Evolutionary conservation across 1,284 basidiomycete species (phyloP).

Genomic region (Dichomitus squalens): DNA sequence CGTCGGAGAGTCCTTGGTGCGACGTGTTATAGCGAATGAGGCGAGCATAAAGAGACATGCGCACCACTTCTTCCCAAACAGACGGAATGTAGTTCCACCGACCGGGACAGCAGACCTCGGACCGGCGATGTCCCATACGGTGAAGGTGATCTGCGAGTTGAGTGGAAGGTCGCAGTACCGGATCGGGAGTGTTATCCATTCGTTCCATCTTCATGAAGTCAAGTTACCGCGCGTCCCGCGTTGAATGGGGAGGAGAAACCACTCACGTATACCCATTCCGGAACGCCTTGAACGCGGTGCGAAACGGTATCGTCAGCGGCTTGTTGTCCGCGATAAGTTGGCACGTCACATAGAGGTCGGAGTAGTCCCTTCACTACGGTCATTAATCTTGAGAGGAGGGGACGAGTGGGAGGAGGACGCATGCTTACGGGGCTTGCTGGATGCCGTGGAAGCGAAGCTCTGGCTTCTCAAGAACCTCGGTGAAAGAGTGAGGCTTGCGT

Average conservation of each 20-base stretch:
- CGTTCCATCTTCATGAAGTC: constrained; percentile 78
- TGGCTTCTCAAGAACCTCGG: constrained; percentile 77
- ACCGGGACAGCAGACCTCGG: constrained; percentile 76
- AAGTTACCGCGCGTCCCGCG: neutral
- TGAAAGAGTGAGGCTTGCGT: constrained; percentile 69
- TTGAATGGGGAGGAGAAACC: neutral
- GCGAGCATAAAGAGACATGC: constrained; percentile 19
- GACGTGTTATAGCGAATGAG: neutral
- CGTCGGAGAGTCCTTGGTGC: constrained; percentile 77
- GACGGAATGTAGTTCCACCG: constrained; percentile 86
- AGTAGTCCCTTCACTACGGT: constrained; percentile 60
- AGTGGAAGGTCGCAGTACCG: constrained; percentile 90
- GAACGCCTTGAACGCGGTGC: constrained; percentile 93
- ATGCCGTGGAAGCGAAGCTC: constrained; percentile 79
- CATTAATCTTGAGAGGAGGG: constrained; percentile 18
- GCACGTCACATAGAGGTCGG: constrained; percentile 91
- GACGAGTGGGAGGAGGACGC: constrained; percentile 7
- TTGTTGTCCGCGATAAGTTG: constrained; percentile 94
- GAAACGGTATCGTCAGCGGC: constrained; percentile 86
- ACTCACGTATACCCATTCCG: constrained; percentile 78
- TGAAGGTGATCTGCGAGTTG: constrained; percentile 88
- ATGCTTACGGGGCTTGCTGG: constrained; percentile 68
- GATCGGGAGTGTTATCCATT: constrained; percentile 90
- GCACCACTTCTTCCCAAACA: constrained; percentile 92
- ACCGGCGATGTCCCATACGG: constrained; percentile 92